Conservation (phyloP, 2,329 filamentous ascomycete species). For the Cladosporium halotolerans region DNA sequence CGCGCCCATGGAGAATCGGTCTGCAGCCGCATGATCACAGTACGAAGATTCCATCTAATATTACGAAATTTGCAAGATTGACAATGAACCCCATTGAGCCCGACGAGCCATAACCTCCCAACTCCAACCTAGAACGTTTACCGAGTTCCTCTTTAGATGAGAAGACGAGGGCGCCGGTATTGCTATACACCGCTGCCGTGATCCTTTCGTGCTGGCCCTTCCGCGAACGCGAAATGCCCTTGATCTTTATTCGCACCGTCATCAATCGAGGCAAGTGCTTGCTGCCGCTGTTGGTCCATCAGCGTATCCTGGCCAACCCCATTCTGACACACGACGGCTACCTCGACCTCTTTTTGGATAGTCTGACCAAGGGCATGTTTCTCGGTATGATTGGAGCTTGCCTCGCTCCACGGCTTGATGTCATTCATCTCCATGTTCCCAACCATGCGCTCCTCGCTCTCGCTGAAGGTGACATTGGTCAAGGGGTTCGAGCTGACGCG, state of each 20-base stretch:
- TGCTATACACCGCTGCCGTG: too few species aligned
- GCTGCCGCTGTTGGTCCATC: conserved; percentile 1
- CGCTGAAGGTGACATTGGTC: conserved; percentile 9
- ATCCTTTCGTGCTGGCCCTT: neutral
- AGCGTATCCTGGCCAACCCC: neutral
- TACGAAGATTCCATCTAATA: too few species aligned
- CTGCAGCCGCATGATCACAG: too few species aligned
- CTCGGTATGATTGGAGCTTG: neutral
- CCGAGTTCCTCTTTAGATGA: too few species aligned
- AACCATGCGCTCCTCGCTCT: conserved; percentile 9
- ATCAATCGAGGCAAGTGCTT: neutral
- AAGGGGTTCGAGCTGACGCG: neutral
- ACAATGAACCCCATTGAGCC: too few species aligned
- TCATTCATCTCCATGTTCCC: conserved; percentile 3
- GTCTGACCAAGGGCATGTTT: neutral
- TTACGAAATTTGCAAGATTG: too few species aligned
- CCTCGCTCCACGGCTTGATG: neutral
- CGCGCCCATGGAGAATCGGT: too few species aligned
- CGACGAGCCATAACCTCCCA: too few species aligned
- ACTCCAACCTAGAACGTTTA: too few species aligned
- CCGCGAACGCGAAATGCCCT: conserved; percentile 2
- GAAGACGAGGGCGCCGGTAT: too few species aligned
- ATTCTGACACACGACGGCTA: neutral
- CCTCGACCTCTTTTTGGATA: conserved; percentile 4
- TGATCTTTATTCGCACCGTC: neutral